Conservation (phyloP, 2,329 filamentous ascomycete genomes). For the Talaromyces sp. region DNA sequence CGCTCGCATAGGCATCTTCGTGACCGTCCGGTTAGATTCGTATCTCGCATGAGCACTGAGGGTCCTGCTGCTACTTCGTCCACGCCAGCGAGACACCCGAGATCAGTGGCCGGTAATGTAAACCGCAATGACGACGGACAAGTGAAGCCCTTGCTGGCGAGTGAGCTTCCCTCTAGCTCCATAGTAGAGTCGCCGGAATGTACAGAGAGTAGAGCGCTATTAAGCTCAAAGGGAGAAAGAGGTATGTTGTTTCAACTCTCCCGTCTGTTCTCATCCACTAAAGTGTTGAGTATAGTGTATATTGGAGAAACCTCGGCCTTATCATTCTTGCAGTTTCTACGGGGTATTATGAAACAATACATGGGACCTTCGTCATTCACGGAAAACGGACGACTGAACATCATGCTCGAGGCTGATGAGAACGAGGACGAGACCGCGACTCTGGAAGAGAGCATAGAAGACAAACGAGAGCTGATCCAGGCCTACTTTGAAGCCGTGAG, state of each 20-base stretch:
- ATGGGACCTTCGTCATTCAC: slow-evolving; percentile 52
- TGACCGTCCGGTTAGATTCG: slow-evolving; percentile 7
- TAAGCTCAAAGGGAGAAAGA: slow-evolving; percentile 10
- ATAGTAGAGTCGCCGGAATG: slow-evolving; percentile 3
- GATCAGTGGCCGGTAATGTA: not conserved
- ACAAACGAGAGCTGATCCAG: slow-evolving; percentile 29
- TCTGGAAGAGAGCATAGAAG: slow-evolving; percentile 26
- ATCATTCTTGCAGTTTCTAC: slow-evolving; percentile 48
- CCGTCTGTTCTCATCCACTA: not conserved
- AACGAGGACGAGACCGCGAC: slow-evolving; percentile 27
- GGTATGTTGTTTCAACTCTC: not conserved
- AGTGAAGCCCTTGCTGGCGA: not conserved
- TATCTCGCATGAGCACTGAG: not conserved
- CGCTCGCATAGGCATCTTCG: slow-evolving; percentile 12
- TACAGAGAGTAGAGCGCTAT: slow-evolving; percentile 8
- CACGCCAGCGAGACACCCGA: not conserved
- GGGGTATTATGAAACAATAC: slow-evolving; percentile 45
- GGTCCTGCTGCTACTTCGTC: not conserved
- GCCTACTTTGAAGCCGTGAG: slow-evolving; percentile 23
- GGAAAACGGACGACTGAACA: slow-evolving; percentile 45
- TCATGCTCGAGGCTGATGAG: slow-evolving; percentile 48
- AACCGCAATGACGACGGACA: not conserved
- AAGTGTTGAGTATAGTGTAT: slow-evolving; percentile 3
- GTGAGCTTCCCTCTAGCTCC: not conserved
- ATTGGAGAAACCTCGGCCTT: slow-evolving; percentile 46